Evolutionary conservation across 306 rosid species (phyloP), one percentile per base, ranked within the genome.

Genomic region (Pueraria montana): DNA sequence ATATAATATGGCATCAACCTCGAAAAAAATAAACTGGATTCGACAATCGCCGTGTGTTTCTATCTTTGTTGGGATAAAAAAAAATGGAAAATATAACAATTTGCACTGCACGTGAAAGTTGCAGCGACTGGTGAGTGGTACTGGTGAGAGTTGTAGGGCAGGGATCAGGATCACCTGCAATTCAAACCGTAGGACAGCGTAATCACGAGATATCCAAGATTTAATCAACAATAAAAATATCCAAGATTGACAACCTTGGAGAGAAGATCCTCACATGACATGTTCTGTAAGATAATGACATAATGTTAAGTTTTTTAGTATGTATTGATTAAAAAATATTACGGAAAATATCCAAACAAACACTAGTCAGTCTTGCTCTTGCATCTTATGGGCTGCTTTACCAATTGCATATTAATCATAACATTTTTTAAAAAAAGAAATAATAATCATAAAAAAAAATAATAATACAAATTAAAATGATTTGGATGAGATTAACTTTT

Each of bases 51-150:
- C n/a, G n/a, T n/a, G n/a, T n/a, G 79, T 11, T 59, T 18, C 42
- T n/a, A 58, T 75, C 40, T 40, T 58, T 1, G 69, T 76, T 27
- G 38, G 63, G 21, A 9, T 32, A 2, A n/a, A n/a, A 45, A 45
- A 9, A 53, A 68, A 20, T 66, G 2, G 64, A 7, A 61, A n/a
- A 78, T 64, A 11, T 59, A 26, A 8, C n/a, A 65, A 52, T 46
- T 12, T 53, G 62, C 77, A 76, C 32, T 53, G 62, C 77, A 76
- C 32, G 62, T 34, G 80, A 59, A 40, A 38, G n/a, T 13, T 32
- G 66, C 46, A 8, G 46, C 4, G 42, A 38, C 34, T 5, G 34
- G 46, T 42, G 46, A 42, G 46, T 42, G 36, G 70, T 49, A 42
- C 11, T 42, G 36, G 70, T 49, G 71, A 49, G 46, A 59, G 11